Conservation (phyloP, 192 early-diverging fungal genomes). For the Ambispora gerdemannii region DNA sequence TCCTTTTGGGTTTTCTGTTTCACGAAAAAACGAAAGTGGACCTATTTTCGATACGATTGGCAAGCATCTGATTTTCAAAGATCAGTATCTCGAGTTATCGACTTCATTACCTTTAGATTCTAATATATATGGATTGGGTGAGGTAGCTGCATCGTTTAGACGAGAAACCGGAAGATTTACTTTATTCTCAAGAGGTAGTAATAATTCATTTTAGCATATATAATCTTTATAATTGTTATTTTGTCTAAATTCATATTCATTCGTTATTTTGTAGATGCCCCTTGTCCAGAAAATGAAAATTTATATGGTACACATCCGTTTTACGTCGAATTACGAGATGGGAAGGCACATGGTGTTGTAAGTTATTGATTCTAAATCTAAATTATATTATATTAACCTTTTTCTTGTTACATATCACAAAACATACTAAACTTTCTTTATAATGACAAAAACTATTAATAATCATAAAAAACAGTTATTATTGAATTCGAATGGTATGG, state of each 20-base stretch:
- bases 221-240: constrained; percentile 16
- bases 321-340: constrained; percentile 60
- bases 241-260: neutral
- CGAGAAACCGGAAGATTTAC: constrained; percentile 18
- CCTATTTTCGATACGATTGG: constrained; percentile 43
- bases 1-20: constrained; percentile 47
- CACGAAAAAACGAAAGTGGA: constrained; percentile 37
- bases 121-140: constrained; percentile 69
- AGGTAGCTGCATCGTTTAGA: constrained; percentile 53
- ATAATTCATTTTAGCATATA: constrained; percentile 36
- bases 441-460: no score
- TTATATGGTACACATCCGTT: constrained; percentile 64
- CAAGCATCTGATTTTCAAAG: constrained; percentile 51
- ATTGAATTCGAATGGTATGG: constrained; percentile 68
- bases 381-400: neutral
- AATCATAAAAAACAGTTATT: no score
- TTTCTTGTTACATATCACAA: neutral
- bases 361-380: neutral
- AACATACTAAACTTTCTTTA: neutral
- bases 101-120: constrained; percentile 51
- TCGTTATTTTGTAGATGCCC: constrained; percentile 40
- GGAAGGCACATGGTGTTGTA: constrained; percentile 40
- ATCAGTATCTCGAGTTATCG: constrained; percentile 65
- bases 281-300: constrained; percentile 48
- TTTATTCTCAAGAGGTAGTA: constrained; percentile 36